Base-by-base conservation (phyloP, 257 asterid species). In the Misopates orontium region DNA sequence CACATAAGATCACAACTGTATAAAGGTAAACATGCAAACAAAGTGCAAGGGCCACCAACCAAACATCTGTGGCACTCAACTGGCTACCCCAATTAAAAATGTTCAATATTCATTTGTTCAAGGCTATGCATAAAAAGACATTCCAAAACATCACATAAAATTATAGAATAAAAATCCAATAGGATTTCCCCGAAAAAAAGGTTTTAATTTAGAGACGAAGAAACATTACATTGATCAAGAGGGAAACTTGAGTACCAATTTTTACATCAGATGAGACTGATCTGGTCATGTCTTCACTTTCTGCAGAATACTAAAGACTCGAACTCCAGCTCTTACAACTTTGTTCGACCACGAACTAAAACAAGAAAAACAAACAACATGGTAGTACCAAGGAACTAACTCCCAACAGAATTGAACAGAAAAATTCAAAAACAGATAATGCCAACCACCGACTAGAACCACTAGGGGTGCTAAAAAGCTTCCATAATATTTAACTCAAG, bases 261-360 rank as follows among this genome's bases (percentile, higher is more conserved):
- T 42, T 18, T 39, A 62, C 74, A 68, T 69, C 63, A 60, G 71
- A 53, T 12, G 40, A 23, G 1, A 36, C 71, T 17, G 67, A 54
- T 53, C 51, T 16, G 60, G 64, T 32, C 24, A 50, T 54, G 44
- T 56, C 73, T 73, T 74, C 41, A 73, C 59, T 52, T 75, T 65
- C 78, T 73, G 54, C 60, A 56, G 40, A 73, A 68, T 64, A 65
- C 78, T 64, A 56, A 56, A 57, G 56, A 69, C 83, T 54, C 79
- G 19, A 56, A 51, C 52, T 45, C 77, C 67, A 36, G 66, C 71
- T 76, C 59, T 77, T 77, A 81, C 77, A 75, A 72, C 60, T 64
- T 66, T 75, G 79, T 72, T 75, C 81, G 72, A 76, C 66, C 72
- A 59, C 71, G n/a, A 56, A 66, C 65, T 80, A 62, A 74, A 75